These are phyloP conservation scores for Penicilliopsis zonata DNA, from an alignment of 495 filamentous ascomycete genomes.

Conservation along the genomic window DNA sequence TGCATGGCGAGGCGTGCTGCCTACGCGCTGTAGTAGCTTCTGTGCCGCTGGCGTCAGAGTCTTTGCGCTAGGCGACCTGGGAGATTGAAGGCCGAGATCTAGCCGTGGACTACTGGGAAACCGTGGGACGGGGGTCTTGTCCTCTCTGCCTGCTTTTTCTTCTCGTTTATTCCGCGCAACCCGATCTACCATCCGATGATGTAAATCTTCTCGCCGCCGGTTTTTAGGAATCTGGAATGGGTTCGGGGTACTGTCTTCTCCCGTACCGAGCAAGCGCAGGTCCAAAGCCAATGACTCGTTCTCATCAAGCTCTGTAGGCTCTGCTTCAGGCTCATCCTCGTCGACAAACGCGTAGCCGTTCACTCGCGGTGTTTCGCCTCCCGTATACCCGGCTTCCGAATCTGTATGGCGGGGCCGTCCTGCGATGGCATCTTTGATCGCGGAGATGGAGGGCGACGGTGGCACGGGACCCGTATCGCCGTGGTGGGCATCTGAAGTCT, in stretches of 20 bases:
- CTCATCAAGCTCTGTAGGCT: conserved; percentile 2
- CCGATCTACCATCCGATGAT: conserved; percentile 83
- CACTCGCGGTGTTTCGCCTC: conserved; percentile 76
- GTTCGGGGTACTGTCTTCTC: conserved; percentile 54
- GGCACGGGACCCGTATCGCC: conserved; percentile 31
- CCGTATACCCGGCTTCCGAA: conserved; percentile 52
- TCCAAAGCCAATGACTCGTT: conserved; percentile 10
- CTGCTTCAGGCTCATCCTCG: conserved; percentile 48
- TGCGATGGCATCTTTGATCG: conserved; percentile 76
- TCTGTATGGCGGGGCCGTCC: conserved; percentile 52
- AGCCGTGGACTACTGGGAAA: conserved; percentile 66
- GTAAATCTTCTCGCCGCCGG: conserved; percentile 69
- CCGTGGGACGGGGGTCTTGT: conserved; percentile 47
- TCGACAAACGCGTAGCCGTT: conserved; percentile 94
- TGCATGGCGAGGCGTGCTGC: conserved; percentile 28
- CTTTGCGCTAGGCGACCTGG: conserved; percentile 13
- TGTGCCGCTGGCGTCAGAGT: conserved; percentile 62
- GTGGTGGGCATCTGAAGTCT: conserved; percentile 16
- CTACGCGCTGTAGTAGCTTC: conserved; percentile 59
- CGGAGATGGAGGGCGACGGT: conserved; percentile 70
- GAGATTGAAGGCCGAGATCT: conserved; percentile 45
- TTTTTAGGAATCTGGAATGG: conserved; percentile 74
- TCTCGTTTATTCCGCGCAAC: conserved; percentile 62
- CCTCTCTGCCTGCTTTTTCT: conserved; percentile 35
- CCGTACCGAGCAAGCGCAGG: conserved; percentile 38